Evolutionary conservation across 805 yeast genomes (phyloP).

Genomic region (Candida gorgasii): DNA sequence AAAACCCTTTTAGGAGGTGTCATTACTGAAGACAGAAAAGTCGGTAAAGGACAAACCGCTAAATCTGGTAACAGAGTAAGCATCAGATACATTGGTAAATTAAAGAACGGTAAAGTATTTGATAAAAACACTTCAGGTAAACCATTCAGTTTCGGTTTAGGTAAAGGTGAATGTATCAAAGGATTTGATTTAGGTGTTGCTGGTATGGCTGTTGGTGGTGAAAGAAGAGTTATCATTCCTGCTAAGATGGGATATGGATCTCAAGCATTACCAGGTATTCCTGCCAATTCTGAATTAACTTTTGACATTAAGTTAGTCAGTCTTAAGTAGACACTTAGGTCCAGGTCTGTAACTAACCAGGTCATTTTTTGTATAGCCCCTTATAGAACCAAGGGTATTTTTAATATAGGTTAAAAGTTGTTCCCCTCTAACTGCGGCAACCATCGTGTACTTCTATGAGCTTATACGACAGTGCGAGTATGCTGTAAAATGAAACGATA

Average conservation of each 20-base stretch:
- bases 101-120: slow-evolving; percentile 92
- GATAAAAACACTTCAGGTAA: slow-evolving; percentile 97
- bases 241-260: slow-evolving; percentile 96
- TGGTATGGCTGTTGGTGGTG: slow-evolving; percentile 98
- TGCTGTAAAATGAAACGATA: too few relatives aligned
- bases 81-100: slow-evolving; percentile 96
- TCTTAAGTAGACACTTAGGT: slow-evolving; percentile 57
- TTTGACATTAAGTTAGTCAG: slow-evolving; percentile 94
- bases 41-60: slow-evolving; percentile 86
- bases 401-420: too few relatives aligned
- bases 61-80: slow-evolving; percentile 90
- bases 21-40: slow-evolving; percentile 85
- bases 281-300: slow-evolving; percentile 94
- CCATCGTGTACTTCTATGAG: too few relatives aligned
- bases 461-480: too few relatives aligned
- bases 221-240: slow-evolving; percentile 95
- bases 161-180: slow-evolving; percentile 97
- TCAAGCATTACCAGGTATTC: slow-evolving; percentile 93
- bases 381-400: too few relatives aligned
- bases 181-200: slow-evolving; percentile 99
- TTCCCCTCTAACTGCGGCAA: too few relatives aligned
- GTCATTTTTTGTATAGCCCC: background rate
- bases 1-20: slow-evolving; percentile 92
- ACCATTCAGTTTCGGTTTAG: slow-evolving; percentile 88
- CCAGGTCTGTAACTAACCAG: background rate